Evolutionary conservation across 805 yeast species (phyloP), one percentile per base, ranked within the genome.

Genomic region (Wickerhamiella hasegawae): DNA sequence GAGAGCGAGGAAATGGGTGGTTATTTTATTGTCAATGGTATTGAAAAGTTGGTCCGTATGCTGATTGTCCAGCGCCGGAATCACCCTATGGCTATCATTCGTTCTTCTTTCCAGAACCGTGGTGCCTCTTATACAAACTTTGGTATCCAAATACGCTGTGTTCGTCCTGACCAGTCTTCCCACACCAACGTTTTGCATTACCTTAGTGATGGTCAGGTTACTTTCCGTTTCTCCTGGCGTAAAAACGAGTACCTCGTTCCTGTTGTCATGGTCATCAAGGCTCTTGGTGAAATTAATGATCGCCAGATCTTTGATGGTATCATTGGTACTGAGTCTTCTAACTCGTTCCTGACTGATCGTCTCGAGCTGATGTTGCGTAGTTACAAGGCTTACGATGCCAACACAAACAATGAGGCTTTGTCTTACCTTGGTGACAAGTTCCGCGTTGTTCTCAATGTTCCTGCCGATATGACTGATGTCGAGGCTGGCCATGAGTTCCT

Each of bases 121-220:
- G 98, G 98, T 51, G 78, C 87, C 5, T 60, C 82, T 5, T 90
- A 90, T 60, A 65, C 94, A 28, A 73, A 75, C 40, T 90, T 60
- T 47, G 98, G 98, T 75, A 73, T 90, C 42, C 96, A 85, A 63
- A 78, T 90, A 42, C 73, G 98, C 62, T 73, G 78, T 42, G 96
- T 84, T 2, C 73, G 98, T 54, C 93, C 94, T 3, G 98, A 90
- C 59, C 97, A 90, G 63, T 80, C 95, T 15, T 85, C 98, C 16
- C 96, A 85, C 60, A 84, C 97, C 4, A 90, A 87, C 53, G 97
- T 85, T n/a, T 66, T 90, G 54, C 98, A 90, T 58, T 90, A 90
- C 56, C 69, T 90, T 51, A 79, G 72, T 49, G 96, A 90, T 52
- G 98, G 98, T 61, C 87, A 80, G 51, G 94, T 85, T 37, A 85